phyloP scores from a whole-genome alignment of 306 rosid species.

The Ammopiptanthus mongolicus region DNA sequence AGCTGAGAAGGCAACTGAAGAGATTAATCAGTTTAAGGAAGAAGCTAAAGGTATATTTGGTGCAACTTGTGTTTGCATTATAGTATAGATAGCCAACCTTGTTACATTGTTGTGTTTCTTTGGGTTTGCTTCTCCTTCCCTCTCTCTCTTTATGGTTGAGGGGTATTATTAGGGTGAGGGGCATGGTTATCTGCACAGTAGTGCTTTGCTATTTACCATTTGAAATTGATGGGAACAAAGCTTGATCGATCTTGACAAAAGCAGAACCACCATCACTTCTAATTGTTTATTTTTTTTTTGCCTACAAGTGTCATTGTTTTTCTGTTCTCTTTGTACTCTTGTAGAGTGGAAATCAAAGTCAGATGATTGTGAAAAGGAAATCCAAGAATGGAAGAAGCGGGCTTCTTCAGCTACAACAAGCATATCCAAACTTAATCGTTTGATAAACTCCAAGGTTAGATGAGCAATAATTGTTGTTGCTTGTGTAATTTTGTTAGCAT shows the following conservation, averaged over 20 bases:
- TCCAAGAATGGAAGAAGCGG: conserved; percentile 92
- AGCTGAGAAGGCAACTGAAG: conserved; percentile 62
- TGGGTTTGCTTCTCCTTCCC: background rate
- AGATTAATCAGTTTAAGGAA: conserved; percentile 53
- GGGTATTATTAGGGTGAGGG: conserved; percentile 3
- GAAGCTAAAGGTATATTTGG: conserved; percentile 65
- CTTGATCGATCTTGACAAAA: background rate
- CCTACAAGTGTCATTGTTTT: conserved; percentile 10
- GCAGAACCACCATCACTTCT: background rate
- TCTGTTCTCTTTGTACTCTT: background rate
- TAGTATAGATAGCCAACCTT: background rate
- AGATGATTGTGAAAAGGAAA: conserved; percentile 89
- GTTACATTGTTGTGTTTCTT: background rate
- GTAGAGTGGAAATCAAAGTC: conserved; percentile 90
- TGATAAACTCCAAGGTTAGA: conserved; percentile 80
- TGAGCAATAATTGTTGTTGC: background rate
- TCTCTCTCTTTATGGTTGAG: background rate
- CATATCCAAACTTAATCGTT: conserved; percentile 79
- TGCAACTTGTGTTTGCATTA: background rate
- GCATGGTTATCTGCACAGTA: background rate
- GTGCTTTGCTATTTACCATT: conserved; percentile 7
- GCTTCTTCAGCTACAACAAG: conserved; percentile 83
- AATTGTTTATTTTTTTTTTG: background rate
- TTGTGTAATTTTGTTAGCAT: conserved; percentile 1
- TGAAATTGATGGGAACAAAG: conserved; percentile 9